A percentile compares a stretch with the other conserved stretches of the same genome.
Conservation (phyloP, 2,329 filamentous ascomycete genomes). For the Tolypocladium pustulatum region DNA sequence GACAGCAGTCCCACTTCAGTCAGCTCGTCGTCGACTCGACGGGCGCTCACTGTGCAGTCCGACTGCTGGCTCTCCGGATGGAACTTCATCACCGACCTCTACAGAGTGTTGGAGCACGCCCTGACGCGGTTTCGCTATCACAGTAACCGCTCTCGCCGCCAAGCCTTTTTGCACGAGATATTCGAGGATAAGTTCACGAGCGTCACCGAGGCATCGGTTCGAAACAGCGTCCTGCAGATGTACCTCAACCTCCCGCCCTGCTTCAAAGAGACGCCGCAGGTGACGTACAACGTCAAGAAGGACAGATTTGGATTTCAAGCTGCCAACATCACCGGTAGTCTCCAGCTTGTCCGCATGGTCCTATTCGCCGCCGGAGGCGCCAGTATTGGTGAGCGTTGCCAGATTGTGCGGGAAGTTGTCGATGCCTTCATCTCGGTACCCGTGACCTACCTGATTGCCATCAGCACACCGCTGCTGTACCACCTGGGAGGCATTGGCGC, state of each 20-base stretch:
- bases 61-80: slow-evolving; percentile 41
- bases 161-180: slow-evolving; percentile 10
- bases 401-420: slow-evolving; percentile 18
- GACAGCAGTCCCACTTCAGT: neutral
- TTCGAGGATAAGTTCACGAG: slow-evolving; percentile 8
- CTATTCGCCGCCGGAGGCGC: slow-evolving; percentile 15
- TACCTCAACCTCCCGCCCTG: slow-evolving; percentile 16
- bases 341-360: slow-evolving; percentile 21
- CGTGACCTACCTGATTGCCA: slow-evolving; percentile 11
- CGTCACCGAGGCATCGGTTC: slow-evolving; percentile 9
- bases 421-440: slow-evolving; percentile 13
- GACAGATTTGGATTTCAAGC: slow-evolving; percentile 24
- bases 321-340: slow-evolving; percentile 23
- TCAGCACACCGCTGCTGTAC: slow-evolving; percentile 21
- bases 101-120: slow-evolving; percentile 43
- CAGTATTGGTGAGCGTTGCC: slow-evolving; percentile 17
- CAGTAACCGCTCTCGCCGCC: slow-evolving; percentile 5
- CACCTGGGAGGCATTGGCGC: slow-evolving; percentile 22
- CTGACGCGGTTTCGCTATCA: slow-evolving; percentile 14
- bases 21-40: slow-evolving; percentile 1
- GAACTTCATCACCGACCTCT: slow-evolving; percentile 48
- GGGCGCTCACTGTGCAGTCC: slow-evolving; percentile 1
- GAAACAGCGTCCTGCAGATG: slow-evolving; percentile 12
- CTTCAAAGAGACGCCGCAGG: slow-evolving; percentile 15
- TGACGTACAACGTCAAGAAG: slow-evolving; percentile 13